Evolutionary conservation across 768 basidiomycete species (phyloP).

Genomic region (Scleroderma citrinum): DNA sequence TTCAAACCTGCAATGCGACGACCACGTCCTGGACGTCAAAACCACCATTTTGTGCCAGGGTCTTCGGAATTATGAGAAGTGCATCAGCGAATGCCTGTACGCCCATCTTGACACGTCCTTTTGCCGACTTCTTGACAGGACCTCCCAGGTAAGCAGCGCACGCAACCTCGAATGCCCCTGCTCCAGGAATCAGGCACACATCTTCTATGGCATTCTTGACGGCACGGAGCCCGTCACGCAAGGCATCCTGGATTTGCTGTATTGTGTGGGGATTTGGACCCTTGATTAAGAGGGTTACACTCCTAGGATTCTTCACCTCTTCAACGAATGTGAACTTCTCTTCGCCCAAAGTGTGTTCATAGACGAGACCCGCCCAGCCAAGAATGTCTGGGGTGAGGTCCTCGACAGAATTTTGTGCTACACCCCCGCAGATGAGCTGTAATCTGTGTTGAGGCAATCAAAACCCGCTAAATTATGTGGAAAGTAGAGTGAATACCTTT

Average conservation of each 20-base stretch:
- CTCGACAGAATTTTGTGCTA: conserved; percentile 96
- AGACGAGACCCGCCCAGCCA: conserved; percentile 97
- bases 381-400: conserved; percentile 87
- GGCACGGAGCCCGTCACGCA: conserved; percentile 91
- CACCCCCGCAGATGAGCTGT: conserved; percentile 90
- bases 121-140: conserved; percentile 75
- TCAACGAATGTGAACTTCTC: conserved; percentile 98
- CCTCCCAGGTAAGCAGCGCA: conserved; percentile 81
- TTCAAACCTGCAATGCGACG: conserved; percentile 76
- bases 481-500: conserved; percentile 51
- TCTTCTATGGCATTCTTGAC: conserved; percentile 98
- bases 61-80: conserved; percentile 91
- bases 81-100: conserved; percentile 97
- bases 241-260: conserved; percentile 95
- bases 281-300: conserved; percentile 94
- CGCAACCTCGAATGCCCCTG: conserved; percentile 94
- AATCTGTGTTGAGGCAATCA: conserved; percentile 43
- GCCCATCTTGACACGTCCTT: conserved; percentile 94
- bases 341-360: conserved; percentile 98
- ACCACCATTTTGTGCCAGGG: conserved; percentile 91
- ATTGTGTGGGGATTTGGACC: conserved; percentile 96
- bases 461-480: conserved; percentile 28
- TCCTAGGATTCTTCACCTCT: conserved; percentile 92
- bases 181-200: conserved; percentile 84
- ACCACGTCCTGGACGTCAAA: conserved; percentile 96